A percentile compares a stretch with the other conserved stretches of the same genome.
Evolutionary conservation across 345 rosid genomes (phyloP).

Genomic region (Pistacia atlantica): DNA sequence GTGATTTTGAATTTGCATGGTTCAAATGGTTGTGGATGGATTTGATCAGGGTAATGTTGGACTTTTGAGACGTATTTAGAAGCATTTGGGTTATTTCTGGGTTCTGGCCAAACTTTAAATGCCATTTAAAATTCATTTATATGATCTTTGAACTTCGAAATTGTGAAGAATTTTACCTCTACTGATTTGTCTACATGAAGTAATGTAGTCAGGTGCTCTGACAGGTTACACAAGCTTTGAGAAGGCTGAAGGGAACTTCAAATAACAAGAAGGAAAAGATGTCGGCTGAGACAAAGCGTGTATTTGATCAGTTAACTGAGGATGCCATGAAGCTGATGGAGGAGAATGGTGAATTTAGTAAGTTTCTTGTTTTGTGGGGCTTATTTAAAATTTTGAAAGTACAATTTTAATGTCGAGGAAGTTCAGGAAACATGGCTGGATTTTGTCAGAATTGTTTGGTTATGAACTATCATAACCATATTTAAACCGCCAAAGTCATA

Average conservation of each 20-base stretch:
- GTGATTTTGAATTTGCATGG: background rate
- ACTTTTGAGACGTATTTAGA: background rate
- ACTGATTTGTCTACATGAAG: background rate
- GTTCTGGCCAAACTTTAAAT: background rate
- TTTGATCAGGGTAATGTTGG: background rate
- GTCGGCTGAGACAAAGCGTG: slow-evolving; percentile 69
- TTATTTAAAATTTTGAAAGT: background rate
- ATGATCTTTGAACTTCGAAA: background rate
- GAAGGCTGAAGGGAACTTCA: slow-evolving; percentile 85
- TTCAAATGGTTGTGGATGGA: background rate
- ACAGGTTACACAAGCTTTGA: slow-evolving; percentile 86
- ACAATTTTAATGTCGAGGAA: background rate
- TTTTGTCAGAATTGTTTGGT: background rate
- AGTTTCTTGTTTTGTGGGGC: slow-evolving; percentile 32
- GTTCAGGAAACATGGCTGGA: background rate
- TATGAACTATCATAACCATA: background rate
- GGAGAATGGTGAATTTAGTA: slow-evolving; percentile 82
- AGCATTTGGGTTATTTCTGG: background rate
- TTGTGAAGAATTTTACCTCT: background rate
- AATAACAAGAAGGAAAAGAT: slow-evolving; percentile 81
- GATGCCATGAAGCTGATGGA: slow-evolving; percentile 84
- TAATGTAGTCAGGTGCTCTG: slow-evolving; percentile 16
- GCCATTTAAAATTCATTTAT: slow-evolving; percentile 1
- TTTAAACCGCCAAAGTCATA: background rate
- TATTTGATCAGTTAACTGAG: slow-evolving; percentile 98